These are phyloP conservation scores for Pisolithus orientalis DNA, from an alignment of 768 basidiomycete species.

Conservation along the genomic window DNA sequence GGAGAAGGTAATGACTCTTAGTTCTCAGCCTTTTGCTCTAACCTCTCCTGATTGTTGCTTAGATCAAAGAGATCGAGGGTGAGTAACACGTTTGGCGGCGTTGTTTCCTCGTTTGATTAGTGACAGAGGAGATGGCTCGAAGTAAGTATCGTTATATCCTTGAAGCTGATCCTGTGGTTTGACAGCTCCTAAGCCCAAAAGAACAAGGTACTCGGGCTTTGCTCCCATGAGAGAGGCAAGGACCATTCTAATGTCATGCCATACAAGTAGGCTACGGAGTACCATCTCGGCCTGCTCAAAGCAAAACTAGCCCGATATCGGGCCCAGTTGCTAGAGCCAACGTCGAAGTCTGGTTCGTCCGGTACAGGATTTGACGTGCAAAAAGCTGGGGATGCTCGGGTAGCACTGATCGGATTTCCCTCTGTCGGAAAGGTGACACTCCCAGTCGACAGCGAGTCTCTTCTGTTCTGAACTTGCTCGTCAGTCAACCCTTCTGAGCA, in stretches of 20 bases:
- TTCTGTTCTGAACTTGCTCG: conserved; percentile 4
- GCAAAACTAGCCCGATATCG: conserved; percentile 94
- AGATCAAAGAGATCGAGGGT: conserved; percentile 98
- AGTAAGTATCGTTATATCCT: conserved; percentile 52
- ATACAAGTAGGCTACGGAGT: conserved; percentile 73
- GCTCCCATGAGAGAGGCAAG: conserved; percentile 3
- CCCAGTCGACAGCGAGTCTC: neutral
- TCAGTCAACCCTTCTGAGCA: conserved; percentile 86
- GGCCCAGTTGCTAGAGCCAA: conserved; percentile 89
- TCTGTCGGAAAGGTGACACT: conserved; percentile 77
- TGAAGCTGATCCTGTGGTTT: conserved; percentile 1
- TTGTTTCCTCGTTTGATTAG: conserved; percentile 1
- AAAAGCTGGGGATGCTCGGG: conserved; percentile 82
- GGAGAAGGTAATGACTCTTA: conserved; percentile 68
- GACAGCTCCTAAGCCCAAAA: conserved; percentile 66
- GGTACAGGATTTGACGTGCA: conserved; percentile 89
- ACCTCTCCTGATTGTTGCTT: conserved; percentile 1
- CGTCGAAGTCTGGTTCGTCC: conserved; percentile 71
- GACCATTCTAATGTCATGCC: conserved; percentile 8
- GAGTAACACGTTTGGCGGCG: conserved; percentile 22
- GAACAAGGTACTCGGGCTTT: conserved; percentile 63
- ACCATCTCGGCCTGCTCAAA: conserved; percentile 89
- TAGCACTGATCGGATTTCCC: conserved; percentile 92
- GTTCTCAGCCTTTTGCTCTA: neutral
- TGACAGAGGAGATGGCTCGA: conserved; percentile 91